phyloP scores from a whole-genome alignment of 345 rosid genomes.

The Schrenkiella parvula region DNA sequence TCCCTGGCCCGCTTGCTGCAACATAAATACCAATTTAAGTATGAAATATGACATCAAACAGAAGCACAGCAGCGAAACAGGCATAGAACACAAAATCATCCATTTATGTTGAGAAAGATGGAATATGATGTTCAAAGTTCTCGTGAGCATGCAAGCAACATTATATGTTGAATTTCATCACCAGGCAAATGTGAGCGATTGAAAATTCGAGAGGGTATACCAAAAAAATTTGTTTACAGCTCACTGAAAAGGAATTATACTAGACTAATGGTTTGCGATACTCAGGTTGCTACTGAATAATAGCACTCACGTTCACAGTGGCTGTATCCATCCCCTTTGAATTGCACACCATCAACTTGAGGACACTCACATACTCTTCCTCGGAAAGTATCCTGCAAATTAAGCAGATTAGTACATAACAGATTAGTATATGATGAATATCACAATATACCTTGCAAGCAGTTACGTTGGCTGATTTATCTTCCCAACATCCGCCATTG shows the following conservation, averaged over 20 bases:
- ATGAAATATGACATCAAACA: neutral
- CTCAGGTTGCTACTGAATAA: no score
- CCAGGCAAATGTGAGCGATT: conserved; percentile 6
- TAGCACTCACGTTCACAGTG: conserved; percentile 78
- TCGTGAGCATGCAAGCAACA: neutral
- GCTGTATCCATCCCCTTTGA: conserved; percentile 95
- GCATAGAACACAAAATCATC: no score
- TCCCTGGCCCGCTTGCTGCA: conserved; percentile 59
- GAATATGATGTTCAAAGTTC: neutral
- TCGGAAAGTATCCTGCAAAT: conserved; percentile 86
- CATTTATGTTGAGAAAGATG: neutral
- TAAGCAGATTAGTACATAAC: neutral
- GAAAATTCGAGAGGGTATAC: neutral
- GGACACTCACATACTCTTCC: conserved; percentile 96
- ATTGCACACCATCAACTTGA: conserved; percentile 83
- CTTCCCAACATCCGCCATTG: conserved; percentile 95
- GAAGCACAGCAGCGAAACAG: neutral
- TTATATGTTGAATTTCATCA: neutral
- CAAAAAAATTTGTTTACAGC: neutral
- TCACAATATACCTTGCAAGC: conserved; percentile 80
- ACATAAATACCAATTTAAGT: neutral
- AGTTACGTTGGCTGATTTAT: conserved; percentile 68
- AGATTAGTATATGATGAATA: neutral
- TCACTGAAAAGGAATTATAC: neutral
- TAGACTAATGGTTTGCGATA: no score